Evolutionary conservation across 495 filamentous ascomycete species (phyloP).

Genomic region (Pseudevernia furfuracea): DNA sequence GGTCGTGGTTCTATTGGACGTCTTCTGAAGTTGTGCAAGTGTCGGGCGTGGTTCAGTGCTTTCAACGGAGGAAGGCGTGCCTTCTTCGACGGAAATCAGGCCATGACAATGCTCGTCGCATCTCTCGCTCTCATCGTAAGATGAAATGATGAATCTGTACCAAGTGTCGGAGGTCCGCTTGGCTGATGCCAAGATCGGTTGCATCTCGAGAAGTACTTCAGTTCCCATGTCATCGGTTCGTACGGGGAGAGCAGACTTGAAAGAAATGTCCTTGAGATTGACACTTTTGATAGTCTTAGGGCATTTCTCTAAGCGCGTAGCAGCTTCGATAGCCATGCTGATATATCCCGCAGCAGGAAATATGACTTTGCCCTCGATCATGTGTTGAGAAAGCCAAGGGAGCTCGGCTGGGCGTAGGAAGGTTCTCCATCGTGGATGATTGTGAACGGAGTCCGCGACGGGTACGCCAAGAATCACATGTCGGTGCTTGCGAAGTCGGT

Average conservation of each 20-base stretch:
- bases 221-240: constrained; percentile 22
- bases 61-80: constrained; percentile 9
- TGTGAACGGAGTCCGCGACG: constrained; percentile 31
- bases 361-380: constrained; percentile 33
- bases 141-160: constrained; percentile 21
- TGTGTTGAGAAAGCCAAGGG: constrained; percentile 46
- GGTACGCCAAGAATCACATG: constrained; percentile 41
- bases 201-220: constrained; percentile 18
- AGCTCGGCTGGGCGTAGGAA: constrained; percentile 34
- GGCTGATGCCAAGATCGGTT: constrained; percentile 15
- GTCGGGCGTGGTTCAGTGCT: constrained; percentile 9
- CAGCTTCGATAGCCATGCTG: constrained; percentile 53
- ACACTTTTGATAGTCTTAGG: constrained; percentile 20
- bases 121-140: constrained; percentile 19
- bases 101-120: constrained; percentile 23
- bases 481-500: constrained; percentile 38
- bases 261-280: constrained; percentile 34
- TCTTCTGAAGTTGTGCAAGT: constrained; percentile 11
- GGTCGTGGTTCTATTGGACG: constrained; percentile 11
- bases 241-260: constrained; percentile 36
- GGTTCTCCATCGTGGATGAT: constrained; percentile 37
- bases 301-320: constrained; percentile 25
- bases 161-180: constrained; percentile 21
- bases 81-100: constrained; percentile 16
- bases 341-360: constrained; percentile 52